Percentiles rank a stretch among this genome's conserved stretches.
These are phyloP conservation scores for Fomitopsis pinicola DNA, from an alignment of 1,284 basidiomycete species.

Conservation along the genomic window DNA sequence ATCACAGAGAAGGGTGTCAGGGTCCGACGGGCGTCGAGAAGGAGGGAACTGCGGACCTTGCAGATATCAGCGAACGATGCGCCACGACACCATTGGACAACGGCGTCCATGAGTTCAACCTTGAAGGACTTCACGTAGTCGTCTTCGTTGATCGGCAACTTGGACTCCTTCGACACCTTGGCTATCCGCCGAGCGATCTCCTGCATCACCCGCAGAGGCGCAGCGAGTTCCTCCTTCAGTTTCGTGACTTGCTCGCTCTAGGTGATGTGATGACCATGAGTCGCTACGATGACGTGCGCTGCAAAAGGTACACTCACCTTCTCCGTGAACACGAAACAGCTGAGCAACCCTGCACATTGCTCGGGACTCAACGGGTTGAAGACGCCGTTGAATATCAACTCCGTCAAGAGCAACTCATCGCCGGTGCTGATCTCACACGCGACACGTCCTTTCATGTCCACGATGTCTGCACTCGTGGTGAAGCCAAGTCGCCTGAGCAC, in stretches of 20 bases:
- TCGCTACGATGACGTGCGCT: background rate
- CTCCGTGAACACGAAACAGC: conserved; percentile 97
- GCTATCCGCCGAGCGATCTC: conserved; percentile 94
- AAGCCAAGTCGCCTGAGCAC: conserved; percentile 92
- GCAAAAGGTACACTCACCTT: conserved; percentile 53
- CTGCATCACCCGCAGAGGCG: conserved; percentile 91
- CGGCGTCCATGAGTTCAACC: conserved; percentile 97
- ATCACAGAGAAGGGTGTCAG: background rate
- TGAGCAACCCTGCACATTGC: conserved; percentile 88
- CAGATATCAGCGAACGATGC: conserved; percentile 96
- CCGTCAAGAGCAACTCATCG: conserved; percentile 94
- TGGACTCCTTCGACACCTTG: conserved; percentile 92
- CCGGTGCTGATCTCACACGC: conserved; percentile 99
- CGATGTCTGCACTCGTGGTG: conserved; percentile 86
- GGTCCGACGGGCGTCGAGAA: background rate
- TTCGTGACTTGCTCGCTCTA: conserved; percentile 87
- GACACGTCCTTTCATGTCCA: conserved; percentile 97
- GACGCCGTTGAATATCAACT: conserved; percentile 95
- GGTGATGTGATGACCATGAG: background rate
- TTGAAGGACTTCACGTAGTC: conserved; percentile 97
- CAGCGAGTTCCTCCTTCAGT: conserved; percentile 90
- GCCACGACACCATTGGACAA: conserved; percentile 96
- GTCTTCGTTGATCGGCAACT: conserved; percentile 86
- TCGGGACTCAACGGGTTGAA: conserved; percentile 91
- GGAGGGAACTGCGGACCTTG: conserved; percentile 57